phyloP scores from a whole-genome alignment of 257 asterid genomes.

The Gardenia jasminoides region DNA sequence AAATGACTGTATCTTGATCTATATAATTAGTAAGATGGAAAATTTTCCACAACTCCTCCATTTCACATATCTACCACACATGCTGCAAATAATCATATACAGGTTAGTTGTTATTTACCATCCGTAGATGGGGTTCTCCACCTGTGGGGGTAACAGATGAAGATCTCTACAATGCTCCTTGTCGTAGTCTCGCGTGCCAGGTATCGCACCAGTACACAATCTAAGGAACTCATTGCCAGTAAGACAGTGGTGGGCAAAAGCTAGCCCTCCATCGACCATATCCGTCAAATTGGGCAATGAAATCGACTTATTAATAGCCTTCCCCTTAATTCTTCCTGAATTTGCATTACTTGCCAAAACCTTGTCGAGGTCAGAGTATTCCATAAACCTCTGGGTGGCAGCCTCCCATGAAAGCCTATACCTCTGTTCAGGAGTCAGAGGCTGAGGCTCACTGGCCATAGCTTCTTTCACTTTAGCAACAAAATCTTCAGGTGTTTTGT shows the following conservation, averaged over 20 bases:
- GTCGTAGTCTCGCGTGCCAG: slow-evolving; percentile 72
- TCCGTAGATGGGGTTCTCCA: slow-evolving; percentile 90
- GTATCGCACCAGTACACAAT: slow-evolving; percentile 82
- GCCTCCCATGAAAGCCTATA: slow-evolving; percentile 97
- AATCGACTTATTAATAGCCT: slow-evolving; percentile 46
- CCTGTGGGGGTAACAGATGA: slow-evolving; percentile 74
- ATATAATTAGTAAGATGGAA: neutral
- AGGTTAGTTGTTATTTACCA: slow-evolving; percentile 55
- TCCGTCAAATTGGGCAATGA: slow-evolving; percentile 65
- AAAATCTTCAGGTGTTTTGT: slow-evolving; percentile 85
- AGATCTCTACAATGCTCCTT: slow-evolving; percentile 82
- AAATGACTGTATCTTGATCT: neutral
- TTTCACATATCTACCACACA: slow-evolving; percentile 24
- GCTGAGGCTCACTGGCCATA: slow-evolving; percentile 79
- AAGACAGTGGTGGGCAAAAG: slow-evolving; percentile 81
- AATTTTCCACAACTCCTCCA: neutral
- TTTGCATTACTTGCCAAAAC: slow-evolving; percentile 36
- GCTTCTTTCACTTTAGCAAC: slow-evolving; percentile 89
- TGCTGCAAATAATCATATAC: slow-evolving; percentile 35
- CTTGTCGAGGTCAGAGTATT: slow-evolving; percentile 74
- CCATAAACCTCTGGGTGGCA: slow-evolving; percentile 91
- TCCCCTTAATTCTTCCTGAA: slow-evolving; percentile 27
- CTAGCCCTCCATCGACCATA: slow-evolving; percentile 83
- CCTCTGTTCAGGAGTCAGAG: slow-evolving; percentile 79
- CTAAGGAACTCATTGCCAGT: slow-evolving; percentile 90